Evolutionary conservation across 805 yeast genomes (phyloP), one percentile per base, ranked within the genome.

Genomic region (Lipomyces yamanashiensis): DNA sequence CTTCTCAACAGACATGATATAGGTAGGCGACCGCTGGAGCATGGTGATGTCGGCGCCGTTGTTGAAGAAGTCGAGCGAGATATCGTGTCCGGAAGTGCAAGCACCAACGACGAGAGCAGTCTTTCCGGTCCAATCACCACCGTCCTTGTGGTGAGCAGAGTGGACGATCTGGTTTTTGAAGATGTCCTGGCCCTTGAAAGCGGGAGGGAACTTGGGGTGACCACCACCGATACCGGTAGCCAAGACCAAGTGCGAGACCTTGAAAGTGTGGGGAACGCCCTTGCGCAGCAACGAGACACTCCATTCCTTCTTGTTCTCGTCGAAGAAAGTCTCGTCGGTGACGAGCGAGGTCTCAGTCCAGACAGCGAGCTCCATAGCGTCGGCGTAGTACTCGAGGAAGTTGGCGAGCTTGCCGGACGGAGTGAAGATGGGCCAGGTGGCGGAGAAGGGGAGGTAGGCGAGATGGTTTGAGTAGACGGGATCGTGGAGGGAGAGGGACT

Each of bases 221-320:
- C 83, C 82, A 10, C 82, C 79, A n/a, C 68, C 64, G 52, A 78
- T 80, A 21, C 84, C 84, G 10, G 83, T 80, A 19, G 82, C 78
- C 73, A 80, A 71, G 19, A 80, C 77, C 2, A 80, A 44, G 64
- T 80, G 82, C 33, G 74, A 71, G 6, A 68, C 72, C n/a, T 19
- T 33, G 52, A 71, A 66, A 2, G 54, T 47, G 19, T 59, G 36
- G 10, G 54, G 54, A 37, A 44, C 55, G 7, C 73, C 73, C 44
- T 55, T 40, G 58, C 76, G 75, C 49, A 64, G 52, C 17, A 79
- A 71, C 0, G 72, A 59, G 40, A 78, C 80, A 7, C 64, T 70
- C 82, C 82, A 79, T 28, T 64, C 60, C 51, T 71, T 72, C 2
- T 63, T 63, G 0, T 28, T 49, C 7, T 74, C 75, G 61, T 77